Evolutionary conservation across 2,329 filamentous ascomycete genomes (phyloP), one percentile per base, ranked within the genome.

Genomic region (Cladosporium cucumerinum): DNA sequence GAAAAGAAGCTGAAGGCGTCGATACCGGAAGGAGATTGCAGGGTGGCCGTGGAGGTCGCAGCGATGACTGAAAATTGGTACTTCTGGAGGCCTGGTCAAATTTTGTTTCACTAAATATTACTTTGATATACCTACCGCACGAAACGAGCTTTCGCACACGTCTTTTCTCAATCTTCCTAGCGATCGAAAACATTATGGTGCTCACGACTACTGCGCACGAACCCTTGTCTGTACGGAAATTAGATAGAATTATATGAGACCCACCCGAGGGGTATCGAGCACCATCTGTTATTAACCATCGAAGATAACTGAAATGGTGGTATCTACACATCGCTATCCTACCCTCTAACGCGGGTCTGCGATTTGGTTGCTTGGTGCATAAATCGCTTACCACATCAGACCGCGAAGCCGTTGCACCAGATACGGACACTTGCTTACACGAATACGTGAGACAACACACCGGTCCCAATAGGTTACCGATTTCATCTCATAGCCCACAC

Each of bases 1-100:
- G 74, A 30, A 67, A 70, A 18, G 71, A 75, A 51, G 75, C 74
- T 23, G 74, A 75, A 60, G 70, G 66, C 36, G 71, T 75, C 18
- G 74, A 72, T 58, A 26, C 72, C 18, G 71, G 70, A 8, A 64
- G 73, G 58, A 66, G 74, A 57, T 57, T 76, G 61, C 66, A 68
- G 26, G 67, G 63, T 16, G 62, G 68, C n/a, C 54, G 70, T 25
- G 68, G 67, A 16, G 63, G 66, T 28, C 65, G 64, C 34, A 66
- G 66, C 21, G 71, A 72, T 8, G 67, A 71, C 54, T 71, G 30
- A 6, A 43, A 21, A 0, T 12, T 46, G 39, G 3, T 21, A 5
- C 7, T 46, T 21, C 10, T 7, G 25, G 18, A 51, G 39, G 39
- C 39, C 21, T n/a, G 39, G 39, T 46, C n/a, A 18, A 46, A 21